phyloP scores from a whole-genome alignment of 1,284 basidiomycete species.

The Sanguinoderma infundibulare region DNA sequence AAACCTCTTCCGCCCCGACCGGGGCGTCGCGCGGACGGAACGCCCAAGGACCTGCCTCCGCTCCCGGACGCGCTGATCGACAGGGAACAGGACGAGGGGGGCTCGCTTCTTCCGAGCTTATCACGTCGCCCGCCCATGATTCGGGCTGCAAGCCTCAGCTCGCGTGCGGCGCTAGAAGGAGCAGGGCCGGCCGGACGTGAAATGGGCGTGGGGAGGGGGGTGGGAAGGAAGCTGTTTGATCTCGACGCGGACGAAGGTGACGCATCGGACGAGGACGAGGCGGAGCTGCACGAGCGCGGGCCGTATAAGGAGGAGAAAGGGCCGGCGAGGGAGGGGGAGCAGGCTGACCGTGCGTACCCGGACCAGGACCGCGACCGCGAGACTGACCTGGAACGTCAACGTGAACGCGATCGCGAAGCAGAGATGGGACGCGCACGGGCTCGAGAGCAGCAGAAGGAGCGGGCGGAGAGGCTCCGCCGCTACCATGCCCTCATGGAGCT shows the following conservation, averaged over 20 bases:
- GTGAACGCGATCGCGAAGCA: conserved; percentile 1
- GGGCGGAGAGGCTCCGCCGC: conserved; percentile 33
- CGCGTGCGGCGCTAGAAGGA: neutral
- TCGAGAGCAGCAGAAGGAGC: conserved; percentile 20
- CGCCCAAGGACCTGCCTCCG: conserved; percentile 19
- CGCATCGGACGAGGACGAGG: conserved; percentile 22
- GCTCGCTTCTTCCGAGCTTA: conserved; percentile 28
- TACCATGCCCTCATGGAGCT: conserved; percentile 81
- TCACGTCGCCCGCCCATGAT: conserved; percentile 19
- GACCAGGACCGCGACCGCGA: neutral
- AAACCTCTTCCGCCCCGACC: conserved; percentile 22
- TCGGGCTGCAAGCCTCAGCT: neutral
- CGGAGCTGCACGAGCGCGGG: conserved; percentile 12
- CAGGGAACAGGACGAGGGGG: conserved; percentile 2
- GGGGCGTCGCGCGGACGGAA: conserved; percentile 2
- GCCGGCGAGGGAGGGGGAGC: neutral
- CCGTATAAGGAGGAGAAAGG: conserved; percentile 11
- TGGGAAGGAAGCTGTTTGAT: conserved; percentile 31
- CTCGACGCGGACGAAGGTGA: conserved; percentile 28
- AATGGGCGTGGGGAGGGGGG: conserved; percentile 15
- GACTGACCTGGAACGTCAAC: too few species aligned
- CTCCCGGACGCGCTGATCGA: conserved; percentile 7
- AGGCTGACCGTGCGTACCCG: neutral
- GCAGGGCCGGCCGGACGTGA: conserved; percentile 1
- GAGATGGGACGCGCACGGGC: conserved; percentile 13